Conservation (phyloP, 371 early-diverging fungal genomes). For the Funneliformis caledonium region DNA sequence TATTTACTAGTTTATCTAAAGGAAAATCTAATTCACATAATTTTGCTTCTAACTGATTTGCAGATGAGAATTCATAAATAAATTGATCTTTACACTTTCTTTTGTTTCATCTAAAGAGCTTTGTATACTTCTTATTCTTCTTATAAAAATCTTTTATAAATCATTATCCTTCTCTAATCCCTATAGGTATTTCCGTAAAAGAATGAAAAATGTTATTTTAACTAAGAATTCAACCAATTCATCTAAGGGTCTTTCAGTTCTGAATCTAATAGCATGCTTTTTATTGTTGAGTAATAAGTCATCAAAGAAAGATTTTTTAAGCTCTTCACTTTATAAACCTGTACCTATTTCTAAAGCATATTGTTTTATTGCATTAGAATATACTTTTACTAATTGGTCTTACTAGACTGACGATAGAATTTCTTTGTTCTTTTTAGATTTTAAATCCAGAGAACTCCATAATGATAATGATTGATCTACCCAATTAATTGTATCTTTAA, state of each 20-base stretch:
- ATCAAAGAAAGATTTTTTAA: slow-evolving; percentile 17
- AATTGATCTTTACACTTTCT: not conserved
- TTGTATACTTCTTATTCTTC: not conserved
- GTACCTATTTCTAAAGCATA: slow-evolving; percentile 8
- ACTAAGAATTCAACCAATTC: slow-evolving; percentile 15
- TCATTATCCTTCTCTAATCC: not conserved
- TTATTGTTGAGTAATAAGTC: slow-evolving; percentile 1
- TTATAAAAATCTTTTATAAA: slow-evolving; percentile 32
- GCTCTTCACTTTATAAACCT: slow-evolving; percentile 1
- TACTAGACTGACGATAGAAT: not conserved
- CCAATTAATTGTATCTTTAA: slow-evolving; percentile 35
- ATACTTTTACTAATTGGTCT: not conserved
- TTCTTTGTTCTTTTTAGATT: slow-evolving; percentile 13
- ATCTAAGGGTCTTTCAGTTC: not conserved
- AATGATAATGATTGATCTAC: not conserved
- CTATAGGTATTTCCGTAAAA: not conserved
- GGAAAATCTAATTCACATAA: slow-evolving; percentile 30
- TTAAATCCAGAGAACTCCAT: slow-evolving; percentile 22
- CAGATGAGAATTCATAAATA: not conserved
- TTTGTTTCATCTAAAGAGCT: not conserved
- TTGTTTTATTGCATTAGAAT: slow-evolving; percentile 25
- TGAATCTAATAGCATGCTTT: not conserved
- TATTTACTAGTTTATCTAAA: slow-evolving; percentile 33
- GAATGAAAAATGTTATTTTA: not conserved
- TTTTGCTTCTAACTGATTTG: slow-evolving; percentile 25